Evolutionary conservation across 768 basidiomycete genomes (phyloP), one percentile per base, ranked within the genome.

Genomic region (Albatrellus ellisii): DNA sequence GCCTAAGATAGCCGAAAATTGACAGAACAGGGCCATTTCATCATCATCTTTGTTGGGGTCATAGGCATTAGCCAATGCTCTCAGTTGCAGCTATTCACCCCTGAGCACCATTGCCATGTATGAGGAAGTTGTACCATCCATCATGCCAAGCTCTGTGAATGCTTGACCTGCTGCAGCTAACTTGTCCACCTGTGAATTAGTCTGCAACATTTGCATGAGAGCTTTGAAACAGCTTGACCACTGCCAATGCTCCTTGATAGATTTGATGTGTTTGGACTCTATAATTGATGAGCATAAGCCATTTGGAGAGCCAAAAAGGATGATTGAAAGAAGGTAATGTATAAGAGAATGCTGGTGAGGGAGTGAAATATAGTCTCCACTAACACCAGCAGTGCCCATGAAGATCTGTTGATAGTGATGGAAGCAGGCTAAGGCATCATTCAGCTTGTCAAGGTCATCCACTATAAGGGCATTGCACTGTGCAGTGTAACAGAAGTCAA

Each of bases 231-330:
- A 42, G 25, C 33, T 53, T 3, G 53, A 53, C 0, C 47, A 39
- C 1, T 47, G 34, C 53, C 53, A 54, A 0, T 52, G 53, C 20
- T 51, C 47, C 36, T 54, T 54, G 1, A 54, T 38, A 4, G 52
- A 50, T 14, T 42, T 46, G 25, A 53, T 53, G 29, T 53, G 52
- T 20, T 51, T 51, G 4, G 50, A 43, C 32, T 55, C 52, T 0
- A 45, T 54, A 9, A 55, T 55, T 1, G 52, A 55, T 0, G 50
- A 52, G 25, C 52, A 55, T 3, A 55, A 27, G 14, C 50, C 52
- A 40, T 53, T 49, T 2, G 48, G 52, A 2, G 49, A 43, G 1
- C 46, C 53, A 36, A 49, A 54, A 4, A 42, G 15, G 12, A 10
- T 36, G 22, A 43, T 48, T 21, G 22, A 26, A 2, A 26, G 41